phyloP scores from a whole-genome alignment of 225 moss, liverwort and hornwort species.

The Lunularia cruciata region DNA sequence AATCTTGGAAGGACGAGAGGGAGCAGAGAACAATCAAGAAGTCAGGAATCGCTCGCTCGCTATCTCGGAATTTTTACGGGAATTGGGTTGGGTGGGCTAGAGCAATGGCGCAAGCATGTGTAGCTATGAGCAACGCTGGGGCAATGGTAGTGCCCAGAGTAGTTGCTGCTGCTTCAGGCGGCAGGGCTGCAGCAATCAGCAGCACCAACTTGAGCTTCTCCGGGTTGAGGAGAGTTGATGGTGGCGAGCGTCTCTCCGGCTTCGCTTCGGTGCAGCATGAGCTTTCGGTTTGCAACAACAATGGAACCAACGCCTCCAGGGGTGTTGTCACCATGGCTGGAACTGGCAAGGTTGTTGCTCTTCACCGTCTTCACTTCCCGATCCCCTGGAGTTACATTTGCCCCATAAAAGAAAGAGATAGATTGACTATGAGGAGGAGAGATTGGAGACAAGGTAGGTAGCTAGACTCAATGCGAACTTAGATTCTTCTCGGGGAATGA shows the following conservation, averaged over 20 bases:
- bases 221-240: conserved; percentile 33
- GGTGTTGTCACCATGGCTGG: conserved; percentile 78
- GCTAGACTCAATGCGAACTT: too few relatives aligned
- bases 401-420: too few relatives aligned
- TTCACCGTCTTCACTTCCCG: not conserved
- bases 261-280: conserved; percentile 30
- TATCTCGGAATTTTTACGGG: not conserved
- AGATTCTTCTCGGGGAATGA: too few relatives aligned
- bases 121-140: conserved; percentile 7
- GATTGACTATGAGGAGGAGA: too few relatives aligned
- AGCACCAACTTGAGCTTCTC: conserved; percentile 25
- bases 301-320: conserved; percentile 20
- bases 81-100: conserved; percentile 15
- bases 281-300: conserved; percentile 9
- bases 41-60: not conserved
- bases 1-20: conserved; percentile 1
- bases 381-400: too few relatives aligned
- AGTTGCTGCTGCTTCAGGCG: not conserved
- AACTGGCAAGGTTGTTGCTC: conserved; percentile 56
- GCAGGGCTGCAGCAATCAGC: not conserved
- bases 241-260: conserved; percentile 22
- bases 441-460: too few relatives aligned
- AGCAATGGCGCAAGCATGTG: conserved; percentile 22
- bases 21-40: conserved; percentile 10
- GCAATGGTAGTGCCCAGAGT: not conserved